Conservation (phyloP, 2,329 filamentous ascomycete genomes). For the Rasamsonia emersonii region DNA sequence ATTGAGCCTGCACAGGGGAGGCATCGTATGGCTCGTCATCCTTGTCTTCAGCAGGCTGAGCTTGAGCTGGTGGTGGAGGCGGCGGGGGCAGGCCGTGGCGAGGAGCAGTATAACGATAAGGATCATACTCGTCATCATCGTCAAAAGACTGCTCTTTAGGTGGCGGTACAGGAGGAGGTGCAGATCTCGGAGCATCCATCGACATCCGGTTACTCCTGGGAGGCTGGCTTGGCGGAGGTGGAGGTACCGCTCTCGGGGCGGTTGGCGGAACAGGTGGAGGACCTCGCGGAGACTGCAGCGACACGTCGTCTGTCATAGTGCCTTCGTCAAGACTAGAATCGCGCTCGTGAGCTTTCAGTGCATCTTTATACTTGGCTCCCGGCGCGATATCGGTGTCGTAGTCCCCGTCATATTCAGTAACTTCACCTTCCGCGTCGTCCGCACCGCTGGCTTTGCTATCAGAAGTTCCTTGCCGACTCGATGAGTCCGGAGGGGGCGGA, state of each 20-base stretch:
- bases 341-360: conserved; percentile 69
- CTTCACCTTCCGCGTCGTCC: conserved; percentile 64
- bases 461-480: conserved; percentile 51
- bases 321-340: conserved; percentile 69
- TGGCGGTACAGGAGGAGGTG: conserved; percentile 54
- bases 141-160: conserved; percentile 38
- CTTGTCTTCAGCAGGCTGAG: conserved; percentile 23
- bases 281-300: conserved; percentile 40
- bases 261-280: conserved; percentile 38
- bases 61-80: conserved; percentile 16
- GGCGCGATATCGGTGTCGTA: conserved; percentile 97
- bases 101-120: conserved; percentile 43
- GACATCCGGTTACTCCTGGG: conserved; percentile 53
- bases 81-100: conserved; percentile 21
- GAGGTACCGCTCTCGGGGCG: conserved; percentile 54
- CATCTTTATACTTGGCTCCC: conserved; percentile 89
- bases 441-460: conserved; percentile 39
- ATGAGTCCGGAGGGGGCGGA: conserved; percentile 47
- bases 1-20: conserved; percentile 30
- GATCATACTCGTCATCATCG: conserved; percentile 46
- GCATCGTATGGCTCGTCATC: conserved; percentile 41
- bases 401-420: conserved; percentile 92
- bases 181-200: conserved; percentile 60
- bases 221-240: conserved; percentile 56
- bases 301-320: conserved; percentile 46